Conservation (phyloP, 495 filamentous ascomycete genomes). For the Pseudoneurospora amorphoporcata region DNA sequence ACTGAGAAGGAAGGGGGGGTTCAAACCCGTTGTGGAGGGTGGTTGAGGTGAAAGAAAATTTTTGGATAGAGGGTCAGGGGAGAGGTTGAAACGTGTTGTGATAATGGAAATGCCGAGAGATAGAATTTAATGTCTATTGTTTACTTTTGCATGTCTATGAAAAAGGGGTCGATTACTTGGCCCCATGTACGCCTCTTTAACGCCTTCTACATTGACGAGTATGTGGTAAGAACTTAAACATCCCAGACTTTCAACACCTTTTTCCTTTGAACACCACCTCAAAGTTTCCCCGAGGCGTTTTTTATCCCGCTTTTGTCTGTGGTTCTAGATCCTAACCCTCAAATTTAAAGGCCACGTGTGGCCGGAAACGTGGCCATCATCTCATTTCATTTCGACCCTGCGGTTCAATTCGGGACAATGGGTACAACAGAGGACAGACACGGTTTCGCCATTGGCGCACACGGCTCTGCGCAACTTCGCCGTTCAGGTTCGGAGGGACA, state of each 20-base stretch:
- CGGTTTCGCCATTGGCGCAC: neutral
- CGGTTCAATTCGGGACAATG: neutral
- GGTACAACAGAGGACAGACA: neutral
- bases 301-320: neutral
- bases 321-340: neutral
- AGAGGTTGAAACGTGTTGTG: neutral
- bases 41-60: neutral
- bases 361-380: neutral
- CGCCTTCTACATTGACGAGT: neutral
- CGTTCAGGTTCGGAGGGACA: neutral
- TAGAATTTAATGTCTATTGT: neutral
- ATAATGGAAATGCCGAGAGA: neutral
- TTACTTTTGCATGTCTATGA: neutral
- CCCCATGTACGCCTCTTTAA: neutral
- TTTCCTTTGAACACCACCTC: neutral
- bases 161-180: neutral
- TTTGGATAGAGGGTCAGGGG: neutral
- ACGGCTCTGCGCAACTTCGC: neutral
- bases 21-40: neutral
- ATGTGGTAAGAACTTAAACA: neutral
- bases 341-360: neutral
- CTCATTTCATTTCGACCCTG: neutral
- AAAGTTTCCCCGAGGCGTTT: neutral
- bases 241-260: neutral
- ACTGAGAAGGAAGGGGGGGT: slow-evolving; percentile 16